Conservation (phyloP, 371 early-diverging fungal genomes). For the Chytridium lagenaria region DNA sequence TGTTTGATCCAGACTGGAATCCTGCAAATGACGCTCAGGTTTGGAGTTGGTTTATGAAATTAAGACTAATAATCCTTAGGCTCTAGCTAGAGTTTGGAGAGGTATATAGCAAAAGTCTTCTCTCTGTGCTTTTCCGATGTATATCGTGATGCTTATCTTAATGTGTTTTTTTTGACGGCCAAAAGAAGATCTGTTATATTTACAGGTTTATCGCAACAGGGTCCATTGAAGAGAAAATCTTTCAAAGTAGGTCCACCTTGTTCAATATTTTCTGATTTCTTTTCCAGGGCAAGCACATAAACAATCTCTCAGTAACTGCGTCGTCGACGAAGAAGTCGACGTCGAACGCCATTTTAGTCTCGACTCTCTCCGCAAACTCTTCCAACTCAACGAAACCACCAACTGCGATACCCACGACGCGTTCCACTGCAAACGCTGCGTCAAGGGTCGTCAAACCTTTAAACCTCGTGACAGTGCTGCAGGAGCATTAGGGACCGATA, state of each 20-base stretch:
- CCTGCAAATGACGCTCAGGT: slow-evolving; percentile 73
- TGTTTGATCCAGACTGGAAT: slow-evolving; percentile 92
- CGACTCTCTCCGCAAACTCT: slow-evolving; percentile 87
- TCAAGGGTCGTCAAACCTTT: slow-evolving; percentile 77
- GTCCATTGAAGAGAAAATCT: slow-evolving; percentile 98
- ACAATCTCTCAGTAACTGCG: slow-evolving; percentile 85
- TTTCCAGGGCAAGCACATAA: slow-evolving; percentile 61
- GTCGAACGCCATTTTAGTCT: slow-evolving; percentile 92
- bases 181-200: slow-evolving; percentile 91
- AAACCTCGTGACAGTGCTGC: slow-evolving; percentile 57
- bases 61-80: slow-evolving; percentile 69
- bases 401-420: slow-evolving; percentile 95
- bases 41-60: background rate
- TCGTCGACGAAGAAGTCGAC: slow-evolving; percentile 87
- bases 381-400: slow-evolving; percentile 76
- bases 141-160: background rate
- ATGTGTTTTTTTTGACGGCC: slow-evolving; percentile 77
- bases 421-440: slow-evolving; percentile 90
- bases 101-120: slow-evolving; percentile 31
- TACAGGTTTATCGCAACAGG: slow-evolving; percentile 96
- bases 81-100: slow-evolving; percentile 95
- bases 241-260: slow-evolving; percentile 86
- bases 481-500: slow-evolving; percentile 61
- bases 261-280: background rate
- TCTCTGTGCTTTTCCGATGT: background rate